phyloP scores from a whole-genome alignment of 306 rosid species.

The Corylus heterophylla region DNA sequence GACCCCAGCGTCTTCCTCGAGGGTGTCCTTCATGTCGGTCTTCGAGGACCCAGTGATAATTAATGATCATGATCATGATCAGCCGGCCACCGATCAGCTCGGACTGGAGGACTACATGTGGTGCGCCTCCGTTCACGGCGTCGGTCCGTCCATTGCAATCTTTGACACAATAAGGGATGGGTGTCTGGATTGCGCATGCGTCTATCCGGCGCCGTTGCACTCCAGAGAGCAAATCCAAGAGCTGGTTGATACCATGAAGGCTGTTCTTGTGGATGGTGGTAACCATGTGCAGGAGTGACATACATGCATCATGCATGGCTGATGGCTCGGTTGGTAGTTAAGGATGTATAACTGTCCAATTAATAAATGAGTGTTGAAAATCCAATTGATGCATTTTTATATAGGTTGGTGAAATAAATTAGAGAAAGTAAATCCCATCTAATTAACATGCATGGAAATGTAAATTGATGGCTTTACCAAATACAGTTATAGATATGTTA shows the following conservation, averaged over 20 bases:
- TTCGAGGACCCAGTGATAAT: constrained; percentile 57
- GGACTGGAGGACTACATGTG: constrained; percentile 64
- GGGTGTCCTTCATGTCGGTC: constrained; percentile 51
- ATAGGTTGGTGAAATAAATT: too few relatives aligned
- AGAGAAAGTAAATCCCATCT: too few relatives aligned
- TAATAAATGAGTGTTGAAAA: too few relatives aligned
- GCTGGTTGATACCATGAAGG: constrained; percentile 45
- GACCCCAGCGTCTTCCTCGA: constrained; percentile 51
- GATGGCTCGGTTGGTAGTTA: too few relatives aligned
- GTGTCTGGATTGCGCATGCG: constrained; percentile 54
- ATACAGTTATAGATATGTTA: too few relatives aligned
- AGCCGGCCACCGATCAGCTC: not conserved
- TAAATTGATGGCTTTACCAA: too few relatives aligned
- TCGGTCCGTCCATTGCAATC: constrained; percentile 64
- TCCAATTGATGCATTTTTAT: too few relatives aligned
- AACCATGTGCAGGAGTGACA: constrained; percentile 2
- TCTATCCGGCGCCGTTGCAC: constrained; percentile 65
- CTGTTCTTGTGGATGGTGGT: constrained; percentile 42
- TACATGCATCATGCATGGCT: too few relatives aligned
- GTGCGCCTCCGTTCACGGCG: constrained; percentile 65
- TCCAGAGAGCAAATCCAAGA: constrained; percentile 54
- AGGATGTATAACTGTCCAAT: too few relatives aligned
- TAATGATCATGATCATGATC: constrained; percentile 29
- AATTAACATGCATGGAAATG: too few relatives aligned
- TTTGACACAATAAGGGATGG: constrained; percentile 58